Evolutionary conservation across 768 basidiomycete species (phyloP).

Genomic region (Gyrodon lividus): DNA sequence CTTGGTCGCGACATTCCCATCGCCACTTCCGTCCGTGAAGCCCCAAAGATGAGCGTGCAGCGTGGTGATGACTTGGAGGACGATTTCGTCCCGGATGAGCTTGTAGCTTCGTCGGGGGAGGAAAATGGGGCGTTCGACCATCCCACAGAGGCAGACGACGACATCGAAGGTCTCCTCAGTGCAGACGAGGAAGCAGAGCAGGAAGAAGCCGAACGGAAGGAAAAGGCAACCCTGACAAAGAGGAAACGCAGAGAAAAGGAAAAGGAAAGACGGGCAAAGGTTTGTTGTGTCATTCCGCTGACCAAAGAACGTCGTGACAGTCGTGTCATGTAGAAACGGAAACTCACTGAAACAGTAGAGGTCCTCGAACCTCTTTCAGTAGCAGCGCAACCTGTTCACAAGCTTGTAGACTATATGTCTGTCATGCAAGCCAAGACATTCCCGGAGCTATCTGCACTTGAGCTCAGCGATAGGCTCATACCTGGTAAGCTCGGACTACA

Average conservation of each 20-base stretch:
- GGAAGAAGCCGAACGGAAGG: conserved; percentile 26
- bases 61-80: conserved; percentile 83
- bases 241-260: conserved; percentile 75
- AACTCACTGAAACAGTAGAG: conserved; percentile 49
- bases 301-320: conserved; percentile 4
- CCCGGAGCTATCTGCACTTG: conserved; percentile 67
- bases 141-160: conserved; percentile 33
- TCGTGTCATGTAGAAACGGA: conserved; percentile 52
- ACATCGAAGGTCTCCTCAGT: conserved; percentile 41
- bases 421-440: conserved; percentile 69
- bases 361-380: conserved; percentile 42
- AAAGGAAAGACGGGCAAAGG: conserved; percentile 73
- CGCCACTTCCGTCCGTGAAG: conserved; percentile 7
- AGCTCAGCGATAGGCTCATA: conserved; percentile 76
- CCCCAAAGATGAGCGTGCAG: conserved; percentile 29
- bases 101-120: conserved; percentile 61
- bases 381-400: conserved; percentile 54
- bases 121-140: conserved; percentile 38
- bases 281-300: conserved; percentile 25
- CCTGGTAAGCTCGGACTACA: conserved; percentile 54
- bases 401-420: conserved; percentile 62
- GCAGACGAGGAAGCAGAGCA: conserved; percentile 43
- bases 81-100: conserved; percentile 71
- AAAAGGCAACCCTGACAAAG: conserved; percentile 40
- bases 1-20: conserved; percentile 2